Conservation (phyloP, 1,284 basidiomycete genomes). For the Anthracocystis panici-leucophaei region DNA sequence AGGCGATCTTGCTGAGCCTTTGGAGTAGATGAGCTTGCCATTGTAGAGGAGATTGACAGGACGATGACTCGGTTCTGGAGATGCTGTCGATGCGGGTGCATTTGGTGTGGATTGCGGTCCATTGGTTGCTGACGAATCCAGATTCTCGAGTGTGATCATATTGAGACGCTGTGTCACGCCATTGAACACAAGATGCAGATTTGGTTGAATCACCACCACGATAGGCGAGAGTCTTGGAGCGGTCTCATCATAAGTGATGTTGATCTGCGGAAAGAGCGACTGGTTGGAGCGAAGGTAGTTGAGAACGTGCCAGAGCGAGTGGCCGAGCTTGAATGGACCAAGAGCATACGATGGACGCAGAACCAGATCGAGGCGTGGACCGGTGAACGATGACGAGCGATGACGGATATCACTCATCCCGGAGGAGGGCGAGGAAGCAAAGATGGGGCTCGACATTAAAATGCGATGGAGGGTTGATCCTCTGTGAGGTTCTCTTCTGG, state of each 20-base stretch:
- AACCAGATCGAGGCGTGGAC: conserved; percentile 35
- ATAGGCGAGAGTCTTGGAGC: conserved; percentile 40
- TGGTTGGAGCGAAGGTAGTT: conserved; percentile 53
- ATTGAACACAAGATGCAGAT: conserved; percentile 47
- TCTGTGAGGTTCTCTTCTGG: no score
- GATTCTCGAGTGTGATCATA: conserved; percentile 50
- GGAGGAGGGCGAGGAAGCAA: conserved; percentile 18
- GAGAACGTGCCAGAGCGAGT: conserved; percentile 56
- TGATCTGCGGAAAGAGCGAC: conserved; percentile 49
- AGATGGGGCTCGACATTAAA: conserved; percentile 48
- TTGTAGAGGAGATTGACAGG: conserved; percentile 48
- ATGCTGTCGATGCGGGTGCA: neutral
- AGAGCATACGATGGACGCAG: conserved; percentile 40
- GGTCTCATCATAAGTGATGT: conserved; percentile 39
- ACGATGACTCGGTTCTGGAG: conserved; percentile 31
- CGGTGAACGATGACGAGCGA: conserved; percentile 32
- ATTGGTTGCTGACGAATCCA: conserved; percentile 5
- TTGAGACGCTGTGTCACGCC: conserved; percentile 38
- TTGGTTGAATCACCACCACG: conserved; percentile 40
- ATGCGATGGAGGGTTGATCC: no score
- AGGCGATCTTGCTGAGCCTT: conserved; percentile 11
- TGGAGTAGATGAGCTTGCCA: conserved; percentile 39
- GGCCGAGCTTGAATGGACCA: conserved; percentile 53
- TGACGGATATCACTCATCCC: conserved; percentile 12
- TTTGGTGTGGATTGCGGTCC: neutral